Conservation (phyloP, 108 stramenopile species). For the Cyclotella cryptica region DNA sequence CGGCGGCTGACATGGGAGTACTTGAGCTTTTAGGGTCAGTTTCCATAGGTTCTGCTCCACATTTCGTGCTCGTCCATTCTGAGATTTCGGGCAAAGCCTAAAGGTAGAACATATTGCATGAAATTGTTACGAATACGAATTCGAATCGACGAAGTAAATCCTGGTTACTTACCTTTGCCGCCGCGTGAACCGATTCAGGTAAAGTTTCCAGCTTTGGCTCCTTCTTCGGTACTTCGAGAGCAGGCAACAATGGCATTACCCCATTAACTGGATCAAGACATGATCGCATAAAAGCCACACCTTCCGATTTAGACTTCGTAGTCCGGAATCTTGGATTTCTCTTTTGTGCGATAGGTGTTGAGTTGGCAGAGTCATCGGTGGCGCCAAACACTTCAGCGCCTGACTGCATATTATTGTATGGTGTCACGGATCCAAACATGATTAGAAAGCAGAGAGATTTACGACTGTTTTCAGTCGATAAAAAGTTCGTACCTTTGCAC, state of each 20-base stretch:
- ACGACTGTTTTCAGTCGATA: too few relatives aligned
- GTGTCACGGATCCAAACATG: background rate
- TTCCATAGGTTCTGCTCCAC: background rate
- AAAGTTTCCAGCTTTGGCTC: slow-evolving; percentile 29
- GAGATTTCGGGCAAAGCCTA: background rate
- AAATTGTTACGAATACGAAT: background rate
- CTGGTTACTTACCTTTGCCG: slow-evolving; percentile 22
- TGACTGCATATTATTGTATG: background rate
- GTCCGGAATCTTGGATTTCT: slow-evolving; percentile 16
- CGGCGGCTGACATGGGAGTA: too few relatives aligned
- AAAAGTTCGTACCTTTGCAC: too few relatives aligned
- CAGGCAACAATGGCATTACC: background rate
- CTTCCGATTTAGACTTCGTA: slow-evolving; percentile 36
- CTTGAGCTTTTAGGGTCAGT: background rate
- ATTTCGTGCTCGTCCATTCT: background rate
- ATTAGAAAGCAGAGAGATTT: background rate
- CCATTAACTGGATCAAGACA: background rate
- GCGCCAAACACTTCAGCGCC: background rate
- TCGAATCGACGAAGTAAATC: background rate
- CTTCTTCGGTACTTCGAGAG: background rate
- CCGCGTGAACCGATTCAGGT: slow-evolving; percentile 19
- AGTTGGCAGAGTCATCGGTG: background rate
- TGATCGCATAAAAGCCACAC: slow-evolving; percentile 29
- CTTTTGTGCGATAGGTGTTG: background rate
- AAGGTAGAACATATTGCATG: background rate